Percentiles rank a stretch among this genome's conserved stretches.
phyloP scores from a whole-genome alignment of 1,284 basidiomycete genomes.

The Melanopsichium pennsylvanicum region DNA sequence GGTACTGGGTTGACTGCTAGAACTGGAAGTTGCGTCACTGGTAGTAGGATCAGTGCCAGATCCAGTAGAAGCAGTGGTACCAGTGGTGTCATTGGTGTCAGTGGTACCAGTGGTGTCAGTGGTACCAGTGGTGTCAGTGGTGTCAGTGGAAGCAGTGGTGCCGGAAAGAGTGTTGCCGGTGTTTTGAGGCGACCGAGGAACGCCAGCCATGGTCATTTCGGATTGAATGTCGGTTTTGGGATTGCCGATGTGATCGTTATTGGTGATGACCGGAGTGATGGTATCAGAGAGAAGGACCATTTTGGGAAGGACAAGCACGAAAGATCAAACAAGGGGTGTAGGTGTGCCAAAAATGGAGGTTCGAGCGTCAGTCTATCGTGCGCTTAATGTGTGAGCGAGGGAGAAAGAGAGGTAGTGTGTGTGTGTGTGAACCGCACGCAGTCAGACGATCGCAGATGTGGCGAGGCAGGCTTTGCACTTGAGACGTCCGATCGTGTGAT shows the following conservation, averaged over 20 bases:
- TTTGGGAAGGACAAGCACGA: no score
- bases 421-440: no score
- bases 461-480: no score
- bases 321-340: background rate
- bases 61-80: background rate
- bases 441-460: no score
- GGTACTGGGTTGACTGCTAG: background rate
- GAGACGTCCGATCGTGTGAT: no score
- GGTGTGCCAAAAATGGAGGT: background rate
- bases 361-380: constrained; percentile 6
- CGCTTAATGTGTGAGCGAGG: no score
- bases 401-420: no score
- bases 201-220: constrained; percentile 4
- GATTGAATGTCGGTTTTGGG: no score
- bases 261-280: background rate
- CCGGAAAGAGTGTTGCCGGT: background rate
- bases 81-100: background rate
- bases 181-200: constrained; percentile 23
- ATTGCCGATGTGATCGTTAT: background rate
- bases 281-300: no score
- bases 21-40: background rate
- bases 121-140: constrained; percentile 1
- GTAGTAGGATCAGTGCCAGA: constrained; percentile 2
- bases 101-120: constrained; percentile 2
- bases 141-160: background rate